phyloP scores from a whole-genome alignment of 2,329 filamentous ascomycete species.

The Metarhizium robertsii region DNA sequence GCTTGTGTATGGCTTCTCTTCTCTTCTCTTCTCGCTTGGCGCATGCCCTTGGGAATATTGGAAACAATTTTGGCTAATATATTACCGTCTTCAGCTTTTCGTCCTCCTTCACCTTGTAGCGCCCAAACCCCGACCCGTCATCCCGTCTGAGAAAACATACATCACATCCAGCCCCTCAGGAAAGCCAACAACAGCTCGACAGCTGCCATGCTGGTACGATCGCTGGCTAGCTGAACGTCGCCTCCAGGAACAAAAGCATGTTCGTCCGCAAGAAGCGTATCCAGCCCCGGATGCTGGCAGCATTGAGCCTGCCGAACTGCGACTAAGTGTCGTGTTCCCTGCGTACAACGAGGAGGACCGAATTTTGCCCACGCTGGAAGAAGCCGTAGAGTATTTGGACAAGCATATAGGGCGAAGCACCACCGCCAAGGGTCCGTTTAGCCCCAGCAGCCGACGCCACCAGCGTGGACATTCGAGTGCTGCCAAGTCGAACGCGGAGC shows the following conservation, averaged over 20 bases:
- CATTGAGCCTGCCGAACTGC: slow-evolving; percentile 70
- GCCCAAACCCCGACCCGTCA: slow-evolving; percentile 65
- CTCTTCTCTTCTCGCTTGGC: no score
- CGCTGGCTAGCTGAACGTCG: slow-evolving; percentile 55
- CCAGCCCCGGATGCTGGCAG: slow-evolving; percentile 38
- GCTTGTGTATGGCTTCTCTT: slow-evolving; percentile 23
- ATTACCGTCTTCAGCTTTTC: slow-evolving; percentile 37
- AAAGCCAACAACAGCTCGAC: slow-evolving; percentile 25
- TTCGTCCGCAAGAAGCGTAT: slow-evolving; percentile 26
- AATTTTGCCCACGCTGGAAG: slow-evolving; percentile 75
- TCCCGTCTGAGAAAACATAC: slow-evolving; percentile 77
- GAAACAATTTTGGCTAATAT: slow-evolving; percentile 5
- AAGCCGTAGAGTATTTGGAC: slow-evolving; percentile 82
- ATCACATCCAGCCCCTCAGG: slow-evolving; percentile 59
- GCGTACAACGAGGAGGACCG: slow-evolving; percentile 91
- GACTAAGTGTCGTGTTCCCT: slow-evolving; percentile 84
- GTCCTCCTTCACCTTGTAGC: slow-evolving; percentile 64
- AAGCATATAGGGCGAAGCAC: slow-evolving; percentile 53
- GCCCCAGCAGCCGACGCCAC: slow-evolving; percentile 23
- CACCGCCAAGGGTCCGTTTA: slow-evolving; percentile 14
- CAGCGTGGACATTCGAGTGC: slow-evolving; percentile 13
- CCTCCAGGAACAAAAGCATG: slow-evolving; percentile 30
- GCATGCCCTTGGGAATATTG: no score
- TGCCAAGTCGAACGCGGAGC: slow-evolving; percentile 2
- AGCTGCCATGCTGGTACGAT: slow-evolving; percentile 83